These are phyloP conservation scores for Colletotrichum viniferum DNA, from an alignment of 2,329 filamentous ascomycete genomes.

Conservation along the genomic window DNA sequence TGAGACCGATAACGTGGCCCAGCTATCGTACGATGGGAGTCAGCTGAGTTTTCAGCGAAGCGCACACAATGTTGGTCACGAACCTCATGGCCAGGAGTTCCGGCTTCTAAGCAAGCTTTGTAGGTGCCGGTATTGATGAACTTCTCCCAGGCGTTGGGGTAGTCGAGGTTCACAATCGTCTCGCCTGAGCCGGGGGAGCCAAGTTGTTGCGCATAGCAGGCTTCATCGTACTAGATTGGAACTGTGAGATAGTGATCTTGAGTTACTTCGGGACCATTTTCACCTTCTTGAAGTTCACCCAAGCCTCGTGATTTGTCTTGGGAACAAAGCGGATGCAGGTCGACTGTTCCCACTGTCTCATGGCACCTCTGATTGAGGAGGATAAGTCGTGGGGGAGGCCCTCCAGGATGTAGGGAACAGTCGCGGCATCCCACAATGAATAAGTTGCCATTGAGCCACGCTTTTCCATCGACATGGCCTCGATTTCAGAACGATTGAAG, in stretches of 20 bases:
- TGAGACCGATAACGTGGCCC: not conserved
- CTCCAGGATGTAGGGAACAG: not conserved
- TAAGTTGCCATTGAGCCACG: not conserved
- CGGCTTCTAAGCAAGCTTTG: not conserved
- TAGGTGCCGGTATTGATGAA: accelerated
- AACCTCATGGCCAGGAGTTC: not conserved
- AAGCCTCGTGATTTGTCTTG: not conserved
- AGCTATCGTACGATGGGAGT: not conserved
- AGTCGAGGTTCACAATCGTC: not conserved
- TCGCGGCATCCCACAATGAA: not conserved
- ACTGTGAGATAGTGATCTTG: not conserved
- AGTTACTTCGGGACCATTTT: not conserved
- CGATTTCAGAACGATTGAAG: not conserved
- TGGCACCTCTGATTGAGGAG: not conserved
- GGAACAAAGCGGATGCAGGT: slow-evolving; percentile 1
- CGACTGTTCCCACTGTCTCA: not conserved
- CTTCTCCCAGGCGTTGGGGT: not conserved
- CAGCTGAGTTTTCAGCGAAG: not conserved
- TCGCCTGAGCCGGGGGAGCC: not conserved
- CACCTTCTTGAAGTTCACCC: not conserved
- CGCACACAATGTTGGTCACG: not conserved
- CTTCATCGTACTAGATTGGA: not conserved
- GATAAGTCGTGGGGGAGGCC: not conserved
- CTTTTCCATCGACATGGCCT: not conserved
- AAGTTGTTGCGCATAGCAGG: not conserved